Evolutionary conservation across 108 stramenopile species (phyloP).

Genomic region (Fistulifera solaris): DNA sequence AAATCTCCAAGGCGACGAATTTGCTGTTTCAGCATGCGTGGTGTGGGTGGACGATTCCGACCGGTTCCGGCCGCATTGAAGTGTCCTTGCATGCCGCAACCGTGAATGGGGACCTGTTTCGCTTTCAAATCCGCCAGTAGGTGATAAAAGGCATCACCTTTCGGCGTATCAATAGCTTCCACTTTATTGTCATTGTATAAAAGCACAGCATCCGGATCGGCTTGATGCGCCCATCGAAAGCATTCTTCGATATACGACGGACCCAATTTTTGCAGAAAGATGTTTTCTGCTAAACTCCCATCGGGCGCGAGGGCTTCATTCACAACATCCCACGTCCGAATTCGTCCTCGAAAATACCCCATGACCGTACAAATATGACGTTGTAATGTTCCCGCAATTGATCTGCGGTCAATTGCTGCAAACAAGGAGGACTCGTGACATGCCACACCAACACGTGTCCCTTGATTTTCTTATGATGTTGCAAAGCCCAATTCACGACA

Average conservation of each 20-base stretch:
- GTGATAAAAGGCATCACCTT: slow-evolving; percentile 79
- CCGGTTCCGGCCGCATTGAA: slow-evolving; percentile 74
- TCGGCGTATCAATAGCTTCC: slow-evolving; percentile 61
- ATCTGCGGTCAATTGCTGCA: slow-evolving; percentile 48
- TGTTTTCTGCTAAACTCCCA: slow-evolving; percentile 79
- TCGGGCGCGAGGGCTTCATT: slow-evolving; percentile 85
- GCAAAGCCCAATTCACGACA: slow-evolving; percentile 82
- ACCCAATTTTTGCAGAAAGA: slow-evolving; percentile 82
- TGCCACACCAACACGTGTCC: slow-evolving; percentile 88
- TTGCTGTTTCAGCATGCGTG: slow-evolving; percentile 80
- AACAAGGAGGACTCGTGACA: slow-evolving; percentile 59
- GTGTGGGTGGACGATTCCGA: slow-evolving; percentile 73
- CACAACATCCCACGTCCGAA: slow-evolving; percentile 86
- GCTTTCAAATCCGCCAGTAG: slow-evolving; percentile 57
- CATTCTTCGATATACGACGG: slow-evolving; percentile 82
- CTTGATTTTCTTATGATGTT: slow-evolving; percentile 66
- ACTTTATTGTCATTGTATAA: slow-evolving; percentile 94
- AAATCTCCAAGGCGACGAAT: slow-evolving; percentile 81
- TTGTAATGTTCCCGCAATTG: slow-evolving; percentile 42
- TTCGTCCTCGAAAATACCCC: slow-evolving; percentile 76
- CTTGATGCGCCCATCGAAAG: slow-evolving; percentile 89
- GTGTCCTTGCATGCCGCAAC: slow-evolving; percentile 87
- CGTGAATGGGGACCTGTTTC: slow-evolving; percentile 76
- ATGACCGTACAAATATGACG: slow-evolving; percentile 83
- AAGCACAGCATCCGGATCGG: slow-evolving; percentile 81